These are phyloP conservation scores for Babjeviella inositovora DNA, from an alignment of 805 yeast species.

Conservation along the genomic window DNA sequence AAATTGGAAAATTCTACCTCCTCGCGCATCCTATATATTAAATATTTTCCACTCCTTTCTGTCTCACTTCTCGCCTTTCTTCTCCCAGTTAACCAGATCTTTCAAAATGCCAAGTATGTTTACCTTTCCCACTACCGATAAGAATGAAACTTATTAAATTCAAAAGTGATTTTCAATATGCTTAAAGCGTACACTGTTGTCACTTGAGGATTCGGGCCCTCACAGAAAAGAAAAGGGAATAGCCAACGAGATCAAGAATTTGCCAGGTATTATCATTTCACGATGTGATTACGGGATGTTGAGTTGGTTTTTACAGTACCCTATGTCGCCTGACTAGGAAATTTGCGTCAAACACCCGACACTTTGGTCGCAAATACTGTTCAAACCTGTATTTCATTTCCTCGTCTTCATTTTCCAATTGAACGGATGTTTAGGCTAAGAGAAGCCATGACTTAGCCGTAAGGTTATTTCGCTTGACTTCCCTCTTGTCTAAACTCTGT, in stretches of 20 bases:
- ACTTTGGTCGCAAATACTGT: slow-evolving; percentile 44
- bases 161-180: slow-evolving; percentile 1
- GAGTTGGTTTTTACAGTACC: slow-evolving; percentile 4
- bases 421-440: slow-evolving; percentile 3
- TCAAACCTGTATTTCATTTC: slow-evolving; percentile 2
- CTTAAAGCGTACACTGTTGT: slow-evolving; percentile 2
- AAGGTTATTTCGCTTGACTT: slow-evolving; percentile 1
- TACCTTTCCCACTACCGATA: slow-evolving; percentile 1
- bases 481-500: background rate
- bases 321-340: slow-evolving; percentile 1
- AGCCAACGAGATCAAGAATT: no score
- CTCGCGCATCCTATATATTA: no score
- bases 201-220: slow-evolving; percentile 65
- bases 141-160: slow-evolving; percentile 1
- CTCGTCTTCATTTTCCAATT: slow-evolving; percentile 1
- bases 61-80: slow-evolving; percentile 1
- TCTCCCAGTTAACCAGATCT: slow-evolving; percentile 10
- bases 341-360: slow-evolving; percentile 73
- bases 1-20: no score
- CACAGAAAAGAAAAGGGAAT: no score
- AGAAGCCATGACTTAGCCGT: background rate
- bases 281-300: no score
- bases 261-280: no score
- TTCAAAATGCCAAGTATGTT: slow-evolving; percentile 54
- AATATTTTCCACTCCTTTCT: slow-evolving; percentile 1